phyloP scores from a whole-genome alignment of 495 filamentous ascomycete genomes.

The Podospora tetraspora region DNA sequence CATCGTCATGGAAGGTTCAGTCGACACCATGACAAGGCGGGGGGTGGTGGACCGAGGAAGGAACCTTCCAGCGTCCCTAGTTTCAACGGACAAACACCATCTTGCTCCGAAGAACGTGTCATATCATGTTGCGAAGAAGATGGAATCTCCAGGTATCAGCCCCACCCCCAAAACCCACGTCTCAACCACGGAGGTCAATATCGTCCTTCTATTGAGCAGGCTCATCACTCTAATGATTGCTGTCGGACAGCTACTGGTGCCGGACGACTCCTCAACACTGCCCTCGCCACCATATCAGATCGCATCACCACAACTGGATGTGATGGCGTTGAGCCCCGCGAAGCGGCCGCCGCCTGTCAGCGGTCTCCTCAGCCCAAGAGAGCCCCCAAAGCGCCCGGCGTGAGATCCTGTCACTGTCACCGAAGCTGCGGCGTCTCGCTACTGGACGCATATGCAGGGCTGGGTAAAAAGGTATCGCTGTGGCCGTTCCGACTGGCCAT shows the following conservation, averaged over 20 bases:
- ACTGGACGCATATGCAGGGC: slow-evolving; percentile 17
- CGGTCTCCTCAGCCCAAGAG: neutral
- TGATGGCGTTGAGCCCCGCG: slow-evolving; percentile 2
- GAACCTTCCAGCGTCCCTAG: neutral
- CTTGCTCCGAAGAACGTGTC: neutral
- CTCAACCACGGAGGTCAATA: neutral
- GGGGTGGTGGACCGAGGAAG: neutral
- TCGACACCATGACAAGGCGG: neutral
- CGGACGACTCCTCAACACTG: neutral
- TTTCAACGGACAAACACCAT: neutral
- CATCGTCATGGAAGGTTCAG: neutral
- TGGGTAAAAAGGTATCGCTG: slow-evolving; percentile 26
- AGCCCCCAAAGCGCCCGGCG: slow-evolving; percentile 15
- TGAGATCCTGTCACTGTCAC: slow-evolving; percentile 12
- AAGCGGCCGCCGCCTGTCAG: neutral
- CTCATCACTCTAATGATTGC: neutral
- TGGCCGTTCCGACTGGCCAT: slow-evolving; percentile 23
- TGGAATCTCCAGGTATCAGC: neutral
- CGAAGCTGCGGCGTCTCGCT: slow-evolving; percentile 9
- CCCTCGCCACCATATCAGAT: neutral
- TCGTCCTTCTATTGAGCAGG: neutral
- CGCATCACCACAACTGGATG: neutral
- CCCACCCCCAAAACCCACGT: neutral
- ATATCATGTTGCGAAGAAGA: neutral
- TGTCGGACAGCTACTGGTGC: neutral